phyloP scores from a whole-genome alignment of 495 filamentous ascomycete species.

The Penicillium arizonense region DNA sequence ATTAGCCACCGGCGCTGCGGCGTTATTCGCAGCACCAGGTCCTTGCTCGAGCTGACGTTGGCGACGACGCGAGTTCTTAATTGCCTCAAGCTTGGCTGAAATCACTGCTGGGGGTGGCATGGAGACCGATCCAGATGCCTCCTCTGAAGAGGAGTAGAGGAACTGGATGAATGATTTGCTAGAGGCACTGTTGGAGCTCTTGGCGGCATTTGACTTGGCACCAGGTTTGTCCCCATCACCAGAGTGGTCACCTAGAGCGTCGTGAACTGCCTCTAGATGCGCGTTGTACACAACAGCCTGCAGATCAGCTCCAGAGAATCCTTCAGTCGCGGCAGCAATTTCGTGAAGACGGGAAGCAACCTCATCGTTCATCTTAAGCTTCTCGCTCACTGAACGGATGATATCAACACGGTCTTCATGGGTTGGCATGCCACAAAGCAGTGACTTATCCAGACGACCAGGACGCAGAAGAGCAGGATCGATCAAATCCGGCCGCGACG shows the following conservation, averaged over 20 bases:
- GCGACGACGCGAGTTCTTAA: slow-evolving; percentile 66
- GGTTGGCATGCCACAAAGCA: slow-evolving; percentile 84
- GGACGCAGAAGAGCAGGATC: slow-evolving; percentile 89
- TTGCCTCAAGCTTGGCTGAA: slow-evolving; percentile 67
- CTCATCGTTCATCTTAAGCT: slow-evolving; percentile 65
- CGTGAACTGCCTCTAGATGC: slow-evolving; percentile 94
- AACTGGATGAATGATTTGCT: slow-evolving; percentile 71
- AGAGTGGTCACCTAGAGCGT: slow-evolving; percentile 72
- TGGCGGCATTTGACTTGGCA: slow-evolving; percentile 30
- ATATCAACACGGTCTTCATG: slow-evolving; percentile 83
- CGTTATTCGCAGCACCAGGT: slow-evolving; percentile 18
- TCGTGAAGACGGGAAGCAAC: slow-evolving; percentile 55
- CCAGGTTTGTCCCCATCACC: slow-evolving; percentile 30
- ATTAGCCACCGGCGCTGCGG: slow-evolving; percentile 24
- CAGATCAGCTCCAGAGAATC: slow-evolving; percentile 93
- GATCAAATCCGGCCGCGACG: slow-evolving; percentile 86
- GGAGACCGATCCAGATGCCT: slow-evolving; percentile 40
- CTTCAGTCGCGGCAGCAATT: slow-evolving; percentile 75
- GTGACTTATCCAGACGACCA: slow-evolving; percentile 84
- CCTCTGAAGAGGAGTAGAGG: slow-evolving; percentile 65
- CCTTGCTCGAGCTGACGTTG: slow-evolving; percentile 53
- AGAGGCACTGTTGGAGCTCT: slow-evolving; percentile 29
- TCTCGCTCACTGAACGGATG: slow-evolving; percentile 73
- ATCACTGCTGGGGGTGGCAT: slow-evolving; percentile 68
- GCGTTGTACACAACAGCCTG: slow-evolving; percentile 96